A percentile compares a stretch with the other conserved stretches of the same genome.
phyloP scores from a whole-genome alignment of 2,329 filamentous ascomycete genomes.

The Rachicladosporium sp. region DNA sequence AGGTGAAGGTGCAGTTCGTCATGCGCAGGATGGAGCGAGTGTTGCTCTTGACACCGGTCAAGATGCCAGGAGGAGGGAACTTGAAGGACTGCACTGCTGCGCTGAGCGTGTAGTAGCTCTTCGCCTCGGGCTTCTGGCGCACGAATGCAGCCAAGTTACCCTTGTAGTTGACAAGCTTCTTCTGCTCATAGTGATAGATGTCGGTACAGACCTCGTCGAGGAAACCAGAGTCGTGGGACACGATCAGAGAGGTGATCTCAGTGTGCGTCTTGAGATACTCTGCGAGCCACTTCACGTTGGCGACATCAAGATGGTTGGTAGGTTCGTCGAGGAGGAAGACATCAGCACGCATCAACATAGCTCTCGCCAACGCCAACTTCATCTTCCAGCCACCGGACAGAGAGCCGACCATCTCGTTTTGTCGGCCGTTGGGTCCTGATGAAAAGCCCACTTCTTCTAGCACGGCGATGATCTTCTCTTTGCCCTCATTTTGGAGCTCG shows the following conservation, averaged over 20 bases:
- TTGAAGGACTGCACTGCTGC: slow-evolving; percentile 87
- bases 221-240: slow-evolving; percentile 97
- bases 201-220: slow-evolving; percentile 95
- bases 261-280: slow-evolving; percentile 92
- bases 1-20: slow-evolving; percentile 83
- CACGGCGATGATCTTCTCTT: slow-evolving; percentile 70
- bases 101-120: slow-evolving; percentile 95
- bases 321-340: slow-evolving; percentile 95
- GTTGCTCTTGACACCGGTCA: slow-evolving; percentile 88
- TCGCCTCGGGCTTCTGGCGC: slow-evolving; percentile 79
- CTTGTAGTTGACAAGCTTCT: slow-evolving; percentile 83
- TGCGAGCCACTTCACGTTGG: slow-evolving; percentile 91
- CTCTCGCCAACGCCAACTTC: slow-evolving; percentile 91
- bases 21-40: slow-evolving; percentile 93
- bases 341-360: slow-evolving; percentile 95
- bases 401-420: slow-evolving; percentile 82
- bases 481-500: slow-evolving; percentile 64
- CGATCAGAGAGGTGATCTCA: slow-evolving; percentile 93
- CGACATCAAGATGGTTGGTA: slow-evolving; percentile 95
- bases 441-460: slow-evolving; percentile 90
- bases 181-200: slow-evolving; percentile 97
- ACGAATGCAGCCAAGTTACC: slow-evolving; percentile 79
- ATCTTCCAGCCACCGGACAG: slow-evolving; percentile 99
- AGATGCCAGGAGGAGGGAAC: slow-evolving; percentile 88
- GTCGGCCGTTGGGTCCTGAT: slow-evolving; percentile 73